Conservation (phyloP, 2,329 filamentous ascomycete genomes). For the Pyricularia grisea region DNA sequence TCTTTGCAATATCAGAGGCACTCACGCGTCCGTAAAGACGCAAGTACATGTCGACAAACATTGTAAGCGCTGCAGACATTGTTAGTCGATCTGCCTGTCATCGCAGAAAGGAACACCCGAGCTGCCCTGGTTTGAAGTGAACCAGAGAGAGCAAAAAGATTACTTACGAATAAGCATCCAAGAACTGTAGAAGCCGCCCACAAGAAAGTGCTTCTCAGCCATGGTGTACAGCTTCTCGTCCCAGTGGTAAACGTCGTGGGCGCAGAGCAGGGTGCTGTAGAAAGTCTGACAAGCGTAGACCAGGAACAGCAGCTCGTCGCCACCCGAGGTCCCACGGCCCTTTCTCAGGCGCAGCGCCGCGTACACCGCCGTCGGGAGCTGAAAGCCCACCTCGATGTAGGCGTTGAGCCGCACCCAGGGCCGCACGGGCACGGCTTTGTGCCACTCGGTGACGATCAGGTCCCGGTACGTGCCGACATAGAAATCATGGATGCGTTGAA, state of each 20-base stretch:
- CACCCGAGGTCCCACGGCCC: conserved; percentile 17
- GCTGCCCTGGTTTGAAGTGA: neutral
- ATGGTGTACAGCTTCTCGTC: conserved; percentile 32
- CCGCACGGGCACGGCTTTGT: conserved; percentile 17
- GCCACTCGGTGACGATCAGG: conserved; percentile 35
- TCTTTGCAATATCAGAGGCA: conserved; percentile 23
- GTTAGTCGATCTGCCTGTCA: neutral
- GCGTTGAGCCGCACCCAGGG: conserved; percentile 44
- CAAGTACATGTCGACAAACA: conserved; percentile 45
- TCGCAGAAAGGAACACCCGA: neutral
- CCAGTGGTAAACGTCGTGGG: conserved; percentile 40
- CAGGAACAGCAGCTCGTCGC: conserved; percentile 39
- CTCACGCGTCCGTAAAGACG: conserved; percentile 34
- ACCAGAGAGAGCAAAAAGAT: neutral
- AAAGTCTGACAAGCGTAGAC: conserved; percentile 41
- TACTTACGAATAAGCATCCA: conserved; percentile 44
- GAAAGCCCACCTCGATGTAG: conserved; percentile 37
- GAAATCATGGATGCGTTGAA: conserved; percentile 32
- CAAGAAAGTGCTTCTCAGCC: conserved; percentile 33
- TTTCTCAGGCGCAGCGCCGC: conserved; percentile 30
- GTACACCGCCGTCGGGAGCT: conserved; percentile 41
- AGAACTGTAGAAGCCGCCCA: conserved; percentile 40
- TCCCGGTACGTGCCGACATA: conserved; percentile 42
- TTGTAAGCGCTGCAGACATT: conserved; percentile 29
- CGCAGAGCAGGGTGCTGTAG: conserved; percentile 41